phyloP scores from a whole-genome alignment of 805 yeast species.

The Candida insectalens region DNA sequence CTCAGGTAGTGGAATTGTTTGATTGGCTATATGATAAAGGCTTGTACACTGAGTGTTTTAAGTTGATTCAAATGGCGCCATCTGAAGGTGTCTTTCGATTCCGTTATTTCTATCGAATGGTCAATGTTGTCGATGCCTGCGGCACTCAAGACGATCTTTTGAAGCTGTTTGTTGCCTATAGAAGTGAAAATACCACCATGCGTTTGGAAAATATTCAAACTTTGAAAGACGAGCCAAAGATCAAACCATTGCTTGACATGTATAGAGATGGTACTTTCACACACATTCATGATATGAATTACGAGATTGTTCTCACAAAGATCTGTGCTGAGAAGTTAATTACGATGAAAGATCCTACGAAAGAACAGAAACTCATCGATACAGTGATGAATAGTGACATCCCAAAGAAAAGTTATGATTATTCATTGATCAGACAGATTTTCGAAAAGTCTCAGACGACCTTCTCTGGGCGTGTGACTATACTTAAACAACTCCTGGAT shows the following conservation, averaged over 20 bases:
- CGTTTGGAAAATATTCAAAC: not conserved
- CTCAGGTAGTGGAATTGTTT: constrained; percentile 10
- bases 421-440: not conserved
- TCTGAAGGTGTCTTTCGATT: constrained; percentile 8
- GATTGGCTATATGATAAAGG: constrained; percentile 14
- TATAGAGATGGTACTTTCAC: no score
- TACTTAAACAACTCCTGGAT: no score
- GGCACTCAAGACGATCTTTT: constrained; percentile 13
- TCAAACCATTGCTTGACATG: not conserved
- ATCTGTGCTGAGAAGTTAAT: not conserved
- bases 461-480: no score
- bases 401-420: not conserved
- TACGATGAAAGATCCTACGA: no score
- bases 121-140: constrained; percentile 14
- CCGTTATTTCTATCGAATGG: constrained; percentile 6
- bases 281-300: no score
- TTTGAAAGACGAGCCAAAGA: not conserved
- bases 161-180: constrained; percentile 9
- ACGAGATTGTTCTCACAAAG: constrained; percentile 2
- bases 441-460: not conserved
- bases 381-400: not conserved
- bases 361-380: not conserved
- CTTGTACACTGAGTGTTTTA: constrained; percentile 8
- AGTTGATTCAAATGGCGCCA: constrained; percentile 2
- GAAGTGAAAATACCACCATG: constrained; percentile 1